These are phyloP conservation scores for Dactylis glomerata DNA, from an alignment of 176 grass and related monocot species.

Conservation along the genomic window DNA sequence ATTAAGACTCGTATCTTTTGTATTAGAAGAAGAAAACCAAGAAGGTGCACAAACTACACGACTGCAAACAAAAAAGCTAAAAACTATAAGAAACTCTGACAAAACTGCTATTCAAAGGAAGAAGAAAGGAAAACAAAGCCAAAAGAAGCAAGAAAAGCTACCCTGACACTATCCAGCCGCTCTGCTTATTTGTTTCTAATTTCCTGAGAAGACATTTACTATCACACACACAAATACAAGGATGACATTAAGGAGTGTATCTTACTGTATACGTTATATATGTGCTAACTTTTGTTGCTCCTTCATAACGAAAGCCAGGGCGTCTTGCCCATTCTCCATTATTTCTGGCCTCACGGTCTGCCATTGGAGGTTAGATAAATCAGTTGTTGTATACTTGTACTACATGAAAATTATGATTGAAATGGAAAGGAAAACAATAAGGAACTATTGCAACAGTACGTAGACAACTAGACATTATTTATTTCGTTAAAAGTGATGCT, in stretches of 20 bases:
- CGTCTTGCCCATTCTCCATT: not conserved
- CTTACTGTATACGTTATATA: constrained; percentile 3
- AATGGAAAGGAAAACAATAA: not conserved
- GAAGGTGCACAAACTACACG: not conserved
- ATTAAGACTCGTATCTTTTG: not conserved
- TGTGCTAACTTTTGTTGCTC: not conserved
- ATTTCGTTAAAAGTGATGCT: not conserved
- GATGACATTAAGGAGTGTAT: not conserved
- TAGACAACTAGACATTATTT: not conserved
- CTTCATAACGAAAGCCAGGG: not conserved
- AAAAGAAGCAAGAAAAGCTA: not conserved
- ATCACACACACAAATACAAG: not conserved
- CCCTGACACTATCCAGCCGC: not conserved
- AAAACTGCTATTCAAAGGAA: not conserved
- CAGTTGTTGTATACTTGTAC: not conserved
- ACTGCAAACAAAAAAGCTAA: not conserved
- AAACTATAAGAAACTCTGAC: not conserved
- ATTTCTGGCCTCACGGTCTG: not conserved
- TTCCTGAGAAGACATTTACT: not conserved
- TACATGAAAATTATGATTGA: not conserved
- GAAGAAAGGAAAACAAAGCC: not conserved
- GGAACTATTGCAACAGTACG: not conserved
- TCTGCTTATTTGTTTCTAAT: not conserved
- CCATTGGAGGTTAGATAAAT: not conserved
- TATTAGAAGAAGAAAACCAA: not conserved